Conservation (phyloP, 768 basidiomycete species). For the Leccinum truebloodii region DNA sequence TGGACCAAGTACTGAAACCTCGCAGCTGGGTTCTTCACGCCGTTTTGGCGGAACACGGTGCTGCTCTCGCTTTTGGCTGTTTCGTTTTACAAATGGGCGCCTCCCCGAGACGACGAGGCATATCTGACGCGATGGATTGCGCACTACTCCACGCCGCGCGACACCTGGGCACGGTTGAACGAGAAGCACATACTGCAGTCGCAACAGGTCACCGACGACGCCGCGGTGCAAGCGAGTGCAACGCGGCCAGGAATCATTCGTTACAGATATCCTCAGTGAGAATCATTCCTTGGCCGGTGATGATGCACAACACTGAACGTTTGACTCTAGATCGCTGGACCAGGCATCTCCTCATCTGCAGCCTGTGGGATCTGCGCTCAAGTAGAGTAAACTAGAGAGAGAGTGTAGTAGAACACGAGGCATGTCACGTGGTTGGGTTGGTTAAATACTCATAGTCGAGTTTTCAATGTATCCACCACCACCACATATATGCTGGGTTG, state of each 20-base stretch:
- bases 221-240: conserved; percentile 45
- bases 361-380: conserved; percentile 49
- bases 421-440: conserved; percentile 26
- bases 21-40: conserved; percentile 54
- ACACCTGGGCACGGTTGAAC: conserved; percentile 57
- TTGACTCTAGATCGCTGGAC: conserved; percentile 48
- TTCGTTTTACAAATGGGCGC: conserved; percentile 69
- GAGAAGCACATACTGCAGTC: conserved; percentile 53
- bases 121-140: conserved; percentile 69
- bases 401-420: neutral
- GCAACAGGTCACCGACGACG: conserved; percentile 40
- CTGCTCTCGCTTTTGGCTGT: conserved; percentile 50
- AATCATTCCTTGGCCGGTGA: conserved; percentile 14
- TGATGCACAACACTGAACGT: conserved; percentile 7
- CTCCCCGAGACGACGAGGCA: conserved; percentile 57
- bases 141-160: conserved; percentile 52
- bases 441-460: conserved; percentile 3
- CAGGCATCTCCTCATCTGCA: conserved; percentile 62
- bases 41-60: conserved; percentile 68
- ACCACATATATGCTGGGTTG: conserved; percentile 1
- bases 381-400: neutral
- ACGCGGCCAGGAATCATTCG: conserved; percentile 53
- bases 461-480: neutral
- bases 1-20: conserved; percentile 7
- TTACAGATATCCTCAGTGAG: conserved; percentile 75